Evolutionary conservation across 2,329 filamentous ascomycete species (phyloP), one percentile per base, ranked within the genome.

Genomic region (Trichoderma sp.): DNA sequence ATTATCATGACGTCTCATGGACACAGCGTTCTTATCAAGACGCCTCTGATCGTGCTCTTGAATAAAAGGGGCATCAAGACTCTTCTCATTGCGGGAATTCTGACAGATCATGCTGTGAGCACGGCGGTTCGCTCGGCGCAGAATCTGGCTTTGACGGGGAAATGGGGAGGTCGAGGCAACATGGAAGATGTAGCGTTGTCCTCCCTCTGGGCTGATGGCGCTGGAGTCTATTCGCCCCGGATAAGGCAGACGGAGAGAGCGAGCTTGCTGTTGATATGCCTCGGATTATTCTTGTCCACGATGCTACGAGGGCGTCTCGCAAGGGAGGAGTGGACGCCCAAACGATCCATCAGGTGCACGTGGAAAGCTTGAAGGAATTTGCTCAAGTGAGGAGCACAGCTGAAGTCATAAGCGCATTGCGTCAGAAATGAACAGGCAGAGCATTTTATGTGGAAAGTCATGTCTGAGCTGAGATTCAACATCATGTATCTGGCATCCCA

Each of bases 111-210:
- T n/a, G 51, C 66, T 3, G 56, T 68, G n/a, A 68, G 64, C 51
- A 68, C 64, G 15, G 56, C 66, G 12, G 64, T 67, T 7, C 58
- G 66, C n/a, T 66, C 61, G 43, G 66, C 67, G 14, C 48, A 66
- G 28, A 66, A 68, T 47, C 44, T 68, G 0, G 67, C 67, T 10
- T 51, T 66, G 9, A 54, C 58, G 6, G 66, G 67, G 17, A 66
- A 64, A 52, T 68, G 66, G 67, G 67, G 67, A 24, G 66, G 66
- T 1, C 59, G n/a, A 21, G 66, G 66, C 2, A 68, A 66, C 12
- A 65, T 67, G 39, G 66, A 58, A 17, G 66, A 68, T 30, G 61
- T 61, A 10, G 50, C 61, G n/a, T 19, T 44, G 4, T 45, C 34
- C 4, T 39, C 34, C 14, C 14, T 66, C 14, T 65, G 52, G 45